These are phyloP conservation scores for Chenopodium formosanum DNA, from an alignment of 148 eudicot species.

Conservation along the genomic window DNA sequence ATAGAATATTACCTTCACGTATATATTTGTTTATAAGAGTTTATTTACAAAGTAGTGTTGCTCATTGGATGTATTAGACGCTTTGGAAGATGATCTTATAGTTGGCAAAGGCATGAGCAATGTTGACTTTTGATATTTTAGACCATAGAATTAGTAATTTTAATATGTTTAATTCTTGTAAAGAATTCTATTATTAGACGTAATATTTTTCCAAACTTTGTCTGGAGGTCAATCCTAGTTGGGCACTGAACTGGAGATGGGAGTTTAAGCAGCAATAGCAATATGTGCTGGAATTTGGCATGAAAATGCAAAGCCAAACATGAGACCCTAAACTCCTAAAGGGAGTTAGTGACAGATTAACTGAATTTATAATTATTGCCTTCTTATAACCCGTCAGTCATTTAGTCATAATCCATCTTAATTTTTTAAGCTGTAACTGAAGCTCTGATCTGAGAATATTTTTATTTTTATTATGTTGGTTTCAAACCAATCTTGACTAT, in stretches of 20 bases:
- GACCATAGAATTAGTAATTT: neutral
- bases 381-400: neutral
- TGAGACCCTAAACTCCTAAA: neutral
- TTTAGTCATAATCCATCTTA: neutral
- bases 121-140: neutral
- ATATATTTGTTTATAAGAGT: neutral
- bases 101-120: neutral
- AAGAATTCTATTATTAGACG: no score
- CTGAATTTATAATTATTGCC: neutral
- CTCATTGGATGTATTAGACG: neutral
- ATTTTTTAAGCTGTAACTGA: neutral
- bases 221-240: neutral
- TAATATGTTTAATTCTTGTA: neutral
- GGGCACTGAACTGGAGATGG: neutral
- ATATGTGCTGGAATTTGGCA: neutral
- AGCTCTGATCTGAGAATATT: neutral
- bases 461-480: neutral
- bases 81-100: neutral
- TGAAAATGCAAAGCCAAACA: neutral
- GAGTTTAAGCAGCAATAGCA: neutral
- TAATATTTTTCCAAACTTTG: neutral
- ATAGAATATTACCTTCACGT: neutral
- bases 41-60: neutral
- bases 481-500: neutral
- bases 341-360: neutral